Base-by-base conservation (phyloP, 495 filamentous ascomycete genomes). In the Penicillium chermesinum region DNA sequence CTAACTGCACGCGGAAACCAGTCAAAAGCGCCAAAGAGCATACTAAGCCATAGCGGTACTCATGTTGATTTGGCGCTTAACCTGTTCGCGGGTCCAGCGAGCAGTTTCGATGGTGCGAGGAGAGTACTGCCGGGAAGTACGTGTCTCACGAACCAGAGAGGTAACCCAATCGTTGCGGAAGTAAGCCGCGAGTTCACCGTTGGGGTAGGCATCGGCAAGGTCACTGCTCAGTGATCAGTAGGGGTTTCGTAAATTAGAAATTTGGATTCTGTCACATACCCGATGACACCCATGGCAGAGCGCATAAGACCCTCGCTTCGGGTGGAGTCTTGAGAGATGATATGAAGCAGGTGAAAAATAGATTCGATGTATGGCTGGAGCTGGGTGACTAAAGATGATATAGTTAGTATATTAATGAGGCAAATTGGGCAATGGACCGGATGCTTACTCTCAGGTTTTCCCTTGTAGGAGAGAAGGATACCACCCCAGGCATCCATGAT, bases 401-500 rank as follows among this genome's bases (percentile, higher is more conserved):
- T 36, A 50, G 65, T 60, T 64, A 17, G 12, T 8, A 17, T 9
- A 18, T 10, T 5, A 30, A 5, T 4, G 4, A 30, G 10, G 4
- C 10, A 16, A n/a, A 37, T 16, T n/a, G n/a, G n/a, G n/a, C n/a
- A 17, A 45, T 25, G 33, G 22, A 8, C 17, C n/a, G 14, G 18
- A 48, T n/a, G n/a, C 63, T 44, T 58, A 67, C 77, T 78, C 74
- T 84, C 39, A 37, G 71, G 59, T 21, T 49, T 70, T 50, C 76
- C 69, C 79, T 91, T 95, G 83, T 96, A 87, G 25, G 93, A 89
- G 62, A 90, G 80, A 51, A 98, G 86, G 38, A 91, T 90, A 58
- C 93, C 93, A 62, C 88, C 90, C 89, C 95, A 98, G 13, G 93
- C 93, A 78, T 98, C 93, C 87, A 96, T 95, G 48, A 97, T 95